Evolutionary conservation across 805 yeast species (phyloP).

Genomic region (Teunomyces pallodes): DNA sequence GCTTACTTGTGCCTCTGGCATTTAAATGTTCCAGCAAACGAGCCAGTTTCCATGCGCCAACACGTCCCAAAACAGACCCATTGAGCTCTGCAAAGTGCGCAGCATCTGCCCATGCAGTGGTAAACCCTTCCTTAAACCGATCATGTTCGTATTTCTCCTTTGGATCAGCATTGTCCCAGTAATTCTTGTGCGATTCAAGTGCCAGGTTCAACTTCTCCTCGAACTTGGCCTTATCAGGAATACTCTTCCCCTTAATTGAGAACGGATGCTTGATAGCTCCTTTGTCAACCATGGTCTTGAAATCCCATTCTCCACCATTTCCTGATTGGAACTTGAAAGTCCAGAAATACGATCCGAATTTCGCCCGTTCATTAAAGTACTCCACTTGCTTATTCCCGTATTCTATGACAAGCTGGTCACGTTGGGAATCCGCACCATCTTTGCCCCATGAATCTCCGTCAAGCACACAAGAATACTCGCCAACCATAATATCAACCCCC

Average conservation of each 20-base stretch:
- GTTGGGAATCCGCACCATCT: conserved; percentile 34
- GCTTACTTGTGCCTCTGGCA: conserved; percentile 52
- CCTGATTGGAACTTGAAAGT: conserved; percentile 84
- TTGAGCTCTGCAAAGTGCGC: conserved; percentile 64
- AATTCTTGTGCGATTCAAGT: conserved; percentile 49
- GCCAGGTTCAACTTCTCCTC: conserved; percentile 39
- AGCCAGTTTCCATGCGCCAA: conserved; percentile 62
- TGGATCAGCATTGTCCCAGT: conserved; percentile 65
- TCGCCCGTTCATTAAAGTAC: conserved; percentile 51
- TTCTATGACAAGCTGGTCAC: conserved; percentile 54
- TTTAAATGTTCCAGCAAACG: conserved; percentile 61
- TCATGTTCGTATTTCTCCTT: conserved; percentile 73
- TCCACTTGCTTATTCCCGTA: conserved; percentile 60
- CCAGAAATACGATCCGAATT: conserved; percentile 85
- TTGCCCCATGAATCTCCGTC: conserved; percentile 74
- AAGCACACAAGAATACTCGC: conserved; percentile 88
- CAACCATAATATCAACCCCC: conserved; percentile 72
- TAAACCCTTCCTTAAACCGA: conserved; percentile 77
- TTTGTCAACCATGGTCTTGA: conserved; percentile 66
- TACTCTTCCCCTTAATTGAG: conserved; percentile 17
- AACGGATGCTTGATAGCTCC: conserved; percentile 43
- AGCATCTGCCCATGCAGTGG: conserved; percentile 72
- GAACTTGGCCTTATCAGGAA: conserved; percentile 43
- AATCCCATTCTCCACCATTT: conserved; percentile 97
- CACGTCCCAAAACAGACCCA: conserved; percentile 72